Base-by-base conservation (phyloP, 2,329 filamentous ascomycete species). In the Pyrenochaeta sp. region DNA sequence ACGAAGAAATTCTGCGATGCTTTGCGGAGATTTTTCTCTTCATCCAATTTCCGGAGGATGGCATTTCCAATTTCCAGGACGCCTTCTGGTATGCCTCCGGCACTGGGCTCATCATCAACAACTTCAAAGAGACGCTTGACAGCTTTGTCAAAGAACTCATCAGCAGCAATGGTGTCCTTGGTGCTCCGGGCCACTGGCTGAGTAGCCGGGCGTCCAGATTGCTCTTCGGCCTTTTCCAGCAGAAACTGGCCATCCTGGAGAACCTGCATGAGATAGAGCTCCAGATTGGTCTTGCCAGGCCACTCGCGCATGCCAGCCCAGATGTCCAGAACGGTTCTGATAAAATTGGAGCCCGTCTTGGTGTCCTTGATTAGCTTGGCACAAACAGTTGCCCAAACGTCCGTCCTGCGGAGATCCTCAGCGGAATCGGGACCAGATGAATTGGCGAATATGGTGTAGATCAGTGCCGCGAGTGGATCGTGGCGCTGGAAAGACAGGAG, bases 211-310 rank as follows among this genome's bases (percentile, higher is more conserved):
- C 85, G 83, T 51, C 88, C 64, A 6, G 71, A 81, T 60, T 90
- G 87, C 64, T 91, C 88, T 69, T 92, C 89, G 61, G 89, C 86
- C 64, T 88, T 86, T 64, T 96, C 91, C 58, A 96, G 79, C 44
- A 97, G 78, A 66, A 96, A 96, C 26, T 91, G 88, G 55, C 94
- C 94, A 60, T 95, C 89, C 72, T 96, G 90, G 21, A 99, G 82
- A 48, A 95, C 90, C 67, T 94, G 89, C 89, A 96, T 94, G 9
- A 99, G 82, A 69, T 93, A 97, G 73, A 90, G 88, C 73, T 96
- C 92, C 78, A 99, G 85, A 53, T 91, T 94, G 56, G 87, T 84
- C 61, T 88, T 91, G 44, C 90, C 90, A 27, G 90, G 88, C 92
- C 93, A 97, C 70, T 92, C 87, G 51, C 89, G 85, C 81, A 92